phyloP scores from a whole-genome alignment of 2,329 filamentous ascomycete genomes.

The Aspergillus uvarum region DNA sequence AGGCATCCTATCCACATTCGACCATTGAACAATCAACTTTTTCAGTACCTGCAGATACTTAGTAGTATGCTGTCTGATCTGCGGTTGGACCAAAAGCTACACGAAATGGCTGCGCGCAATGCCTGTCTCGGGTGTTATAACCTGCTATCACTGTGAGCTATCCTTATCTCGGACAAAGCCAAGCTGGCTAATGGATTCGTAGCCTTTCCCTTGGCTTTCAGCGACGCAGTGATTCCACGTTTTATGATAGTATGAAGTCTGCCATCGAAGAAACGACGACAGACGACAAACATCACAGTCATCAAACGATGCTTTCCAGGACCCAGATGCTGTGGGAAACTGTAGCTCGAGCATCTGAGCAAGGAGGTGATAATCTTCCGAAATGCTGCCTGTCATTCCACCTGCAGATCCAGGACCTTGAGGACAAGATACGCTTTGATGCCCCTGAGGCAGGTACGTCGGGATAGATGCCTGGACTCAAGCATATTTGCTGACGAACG shows the following conservation, averaged over 20 bases:
- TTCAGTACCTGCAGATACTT: background rate
- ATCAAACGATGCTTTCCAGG: too few relatives aligned
- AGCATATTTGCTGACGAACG: background rate
- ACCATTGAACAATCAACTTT: background rate
- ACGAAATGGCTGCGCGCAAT: background rate
- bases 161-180: background rate
- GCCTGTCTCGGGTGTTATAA: background rate
- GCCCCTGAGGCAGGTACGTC: background rate
- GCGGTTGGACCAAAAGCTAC: background rate
- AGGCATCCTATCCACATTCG: slow-evolving; percentile 1
- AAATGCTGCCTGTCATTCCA: too few relatives aligned
- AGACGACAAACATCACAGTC: background rate
- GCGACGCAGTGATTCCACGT: background rate
- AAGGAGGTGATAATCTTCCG: too few relatives aligned
- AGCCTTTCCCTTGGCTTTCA: background rate
- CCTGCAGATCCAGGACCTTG: too few relatives aligned
- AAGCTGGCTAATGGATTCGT: background rate
- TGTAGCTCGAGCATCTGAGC: too few relatives aligned
- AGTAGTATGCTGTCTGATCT: background rate
- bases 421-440: background rate
- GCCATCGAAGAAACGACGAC: background rate
- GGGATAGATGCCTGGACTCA: background rate
- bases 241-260: background rate
- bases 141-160: background rate
- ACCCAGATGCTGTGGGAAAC: too few relatives aligned